A percentile compares a stretch with the other conserved stretches of the same genome.
phyloP scores from a whole-genome alignment of 257 asterid genomes.

The Solanum paucissectum region DNA sequence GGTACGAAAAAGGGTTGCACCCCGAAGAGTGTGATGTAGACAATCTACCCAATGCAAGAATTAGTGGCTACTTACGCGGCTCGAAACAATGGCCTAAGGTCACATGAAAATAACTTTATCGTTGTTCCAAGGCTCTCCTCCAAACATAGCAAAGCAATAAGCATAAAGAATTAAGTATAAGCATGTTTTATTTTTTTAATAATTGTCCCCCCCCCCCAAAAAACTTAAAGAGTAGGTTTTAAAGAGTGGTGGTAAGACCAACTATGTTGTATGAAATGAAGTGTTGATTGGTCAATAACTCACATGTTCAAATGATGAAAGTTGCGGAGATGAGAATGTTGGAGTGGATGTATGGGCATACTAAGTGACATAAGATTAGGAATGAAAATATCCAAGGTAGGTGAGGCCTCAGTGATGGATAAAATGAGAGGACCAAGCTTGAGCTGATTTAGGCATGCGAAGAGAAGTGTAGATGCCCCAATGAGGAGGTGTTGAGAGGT shows the following conservation, averaged over 20 bases:
- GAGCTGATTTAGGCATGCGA: no score
- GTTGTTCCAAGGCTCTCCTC: background rate
- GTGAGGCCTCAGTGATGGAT: no score
- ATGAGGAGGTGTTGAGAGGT: no score
- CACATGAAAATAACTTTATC: background rate
- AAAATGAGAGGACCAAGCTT: no score
- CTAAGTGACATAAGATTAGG: no score
- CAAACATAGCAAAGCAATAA: background rate
- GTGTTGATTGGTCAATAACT: no score
- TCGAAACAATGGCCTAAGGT: background rate
- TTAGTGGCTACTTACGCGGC: background rate
- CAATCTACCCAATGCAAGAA: background rate
- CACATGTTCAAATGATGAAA: no score
- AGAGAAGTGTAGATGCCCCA: no score
- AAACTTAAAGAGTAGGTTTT: background rate
- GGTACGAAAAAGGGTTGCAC: background rate
- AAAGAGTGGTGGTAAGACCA: background rate
- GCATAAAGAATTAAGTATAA: background rate
- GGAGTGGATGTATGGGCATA: no score
- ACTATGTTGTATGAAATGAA: background rate
- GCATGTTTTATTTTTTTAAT: background rate
- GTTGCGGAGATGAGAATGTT: no score
- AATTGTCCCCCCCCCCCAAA: background rate
- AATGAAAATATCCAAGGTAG: no score
- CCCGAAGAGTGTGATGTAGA: background rate